Evolutionary conservation across 345 rosid species (phyloP).

Genomic region (Sisymbrium altissimum): DNA sequence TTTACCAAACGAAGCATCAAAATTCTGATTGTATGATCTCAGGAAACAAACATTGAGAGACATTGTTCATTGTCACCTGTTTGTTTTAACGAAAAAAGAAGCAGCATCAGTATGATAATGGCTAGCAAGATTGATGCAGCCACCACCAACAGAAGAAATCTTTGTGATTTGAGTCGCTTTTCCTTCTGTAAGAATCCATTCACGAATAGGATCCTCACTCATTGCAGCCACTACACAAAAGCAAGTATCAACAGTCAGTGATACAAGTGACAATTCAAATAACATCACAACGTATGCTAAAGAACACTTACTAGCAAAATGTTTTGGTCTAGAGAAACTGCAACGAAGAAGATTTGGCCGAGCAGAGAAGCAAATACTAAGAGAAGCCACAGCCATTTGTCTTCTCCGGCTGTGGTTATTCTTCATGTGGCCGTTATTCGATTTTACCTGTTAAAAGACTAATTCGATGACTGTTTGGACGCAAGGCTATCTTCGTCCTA

Average conservation of each 20-base stretch:
- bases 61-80: slow-evolving; percentile 42
- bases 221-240: slow-evolving; percentile 54
- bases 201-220: slow-evolving; percentile 77
- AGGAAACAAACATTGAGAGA: not conserved
- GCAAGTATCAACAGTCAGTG: too few relatives aligned
- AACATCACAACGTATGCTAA: too few relatives aligned
- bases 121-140: slow-evolving; percentile 80
- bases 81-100: slow-evolving; percentile 84
- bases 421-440: slow-evolving; percentile 25
- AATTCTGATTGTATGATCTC: not conserved
- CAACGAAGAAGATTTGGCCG: slow-evolving; percentile 37
- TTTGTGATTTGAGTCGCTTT: slow-evolving; percentile 67
- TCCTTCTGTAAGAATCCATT: slow-evolving; percentile 87
- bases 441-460: slow-evolving; percentile 2
- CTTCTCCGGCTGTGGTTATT: not conserved
- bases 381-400: slow-evolving; percentile 40
- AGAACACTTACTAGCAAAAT: slow-evolving; percentile 45
- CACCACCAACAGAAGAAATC: slow-evolving; percentile 80
- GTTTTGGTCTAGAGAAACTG: slow-evolving; percentile 40
- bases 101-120: slow-evolving; percentile 80
- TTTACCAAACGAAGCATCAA: not conserved
- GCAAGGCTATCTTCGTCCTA: not conserved
- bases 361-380: slow-evolving; percentile 36
- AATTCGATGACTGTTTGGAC: slow-evolving; percentile 13
- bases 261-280: not conserved